Base-by-base conservation (phyloP, 768 basidiomycete species). In the Trametes maxima region DNA sequence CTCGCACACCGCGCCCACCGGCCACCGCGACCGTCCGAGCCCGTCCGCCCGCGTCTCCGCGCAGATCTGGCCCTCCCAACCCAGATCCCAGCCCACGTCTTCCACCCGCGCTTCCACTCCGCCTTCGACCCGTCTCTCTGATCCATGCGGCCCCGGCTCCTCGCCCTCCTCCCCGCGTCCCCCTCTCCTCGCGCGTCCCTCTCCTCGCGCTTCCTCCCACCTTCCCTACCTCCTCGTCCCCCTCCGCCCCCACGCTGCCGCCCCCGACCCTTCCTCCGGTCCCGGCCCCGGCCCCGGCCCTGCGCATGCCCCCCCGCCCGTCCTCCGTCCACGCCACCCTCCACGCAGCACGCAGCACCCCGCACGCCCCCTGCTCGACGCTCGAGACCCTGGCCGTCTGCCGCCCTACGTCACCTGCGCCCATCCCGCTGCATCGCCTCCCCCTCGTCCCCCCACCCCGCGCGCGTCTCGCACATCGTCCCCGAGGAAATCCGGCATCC, bases 141-240 rank as follows among this genome's bases (percentile, higher is more conserved):
- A 65, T 65, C 49, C 64, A 60, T 54, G 59, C 64, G 59, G 59
- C 28, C 39, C 48, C 63, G 59, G 63, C 43, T 57, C 52, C 56
- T 35, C 37, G 35, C 8, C 56, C 28, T 57, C 54, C 24, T 47
- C 35, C 44, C 28, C 28, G 4, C 28, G 8, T 8, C 48, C 43
- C 7, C 21, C 54, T 43, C 28, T 12, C 19, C 46, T 40, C 44
- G n/a, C 51, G 5, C n/a, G n/a, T n/a, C 40, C 47, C 37, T 14
- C 12, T 17, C 36, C 28, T n/a, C n/a, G n/a, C n/a, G n/a, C n/a
- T n/a, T n/a, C 35, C 44, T 37, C 28, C 28, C 28, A 33, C 28
- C 48, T 48, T 19, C 21, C 54, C 49, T 40, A 19, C 19, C 46
- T 40, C 44, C 51, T 11, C n/a, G n/a, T n/a, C 40, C 47, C 37